phyloP scores from a whole-genome alignment of 805 yeast genomes.

The Metschnikowia henanensis region DNA sequence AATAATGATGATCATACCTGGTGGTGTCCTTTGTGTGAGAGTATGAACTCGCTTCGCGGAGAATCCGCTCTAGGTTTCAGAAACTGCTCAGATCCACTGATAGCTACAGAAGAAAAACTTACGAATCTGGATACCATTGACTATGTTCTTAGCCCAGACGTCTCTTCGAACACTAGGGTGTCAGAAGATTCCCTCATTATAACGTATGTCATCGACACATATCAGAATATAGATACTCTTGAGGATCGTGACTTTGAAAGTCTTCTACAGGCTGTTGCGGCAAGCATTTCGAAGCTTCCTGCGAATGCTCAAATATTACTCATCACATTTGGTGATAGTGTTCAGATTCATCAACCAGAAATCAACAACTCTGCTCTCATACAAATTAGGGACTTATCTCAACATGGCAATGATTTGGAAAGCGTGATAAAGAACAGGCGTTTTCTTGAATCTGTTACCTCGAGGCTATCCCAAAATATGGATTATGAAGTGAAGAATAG shows the following conservation, averaged over 20 bases:
- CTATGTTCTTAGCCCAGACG: slow-evolving; percentile 31
- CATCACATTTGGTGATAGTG: slow-evolving; percentile 30
- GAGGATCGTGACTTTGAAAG: slow-evolving; percentile 10
- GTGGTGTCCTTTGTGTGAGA: slow-evolving; percentile 41
- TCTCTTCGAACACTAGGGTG: slow-evolving; percentile 15
- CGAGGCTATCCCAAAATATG: neutral
- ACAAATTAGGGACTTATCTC: neutral
- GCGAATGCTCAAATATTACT: slow-evolving; percentile 21
- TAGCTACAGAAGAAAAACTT: slow-evolving; percentile 9
- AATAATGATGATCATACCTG: slow-evolving; percentile 34
- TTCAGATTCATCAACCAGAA: slow-evolving; percentile 21
- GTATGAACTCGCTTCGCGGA: slow-evolving; percentile 23
- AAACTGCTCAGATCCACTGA: neutral
- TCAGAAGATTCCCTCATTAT: slow-evolving; percentile 13
- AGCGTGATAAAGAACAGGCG: neutral
- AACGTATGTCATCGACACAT: slow-evolving; percentile 30
- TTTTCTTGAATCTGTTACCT: neutral
- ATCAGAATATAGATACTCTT: slow-evolving; percentile 28
- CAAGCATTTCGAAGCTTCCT: slow-evolving; percentile 19
- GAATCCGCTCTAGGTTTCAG: slow-evolving; percentile 6
- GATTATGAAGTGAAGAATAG: neutral
- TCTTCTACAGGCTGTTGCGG: slow-evolving; percentile 17
- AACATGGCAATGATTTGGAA: neutral
- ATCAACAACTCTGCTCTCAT: neutral
- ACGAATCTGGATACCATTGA: slow-evolving; percentile 27